Percentiles rank a stretch among this genome's conserved stretches.
Conservation (phyloP, 176 grass and related monocot species). For the Hsuehochloa calcarea region DNA sequence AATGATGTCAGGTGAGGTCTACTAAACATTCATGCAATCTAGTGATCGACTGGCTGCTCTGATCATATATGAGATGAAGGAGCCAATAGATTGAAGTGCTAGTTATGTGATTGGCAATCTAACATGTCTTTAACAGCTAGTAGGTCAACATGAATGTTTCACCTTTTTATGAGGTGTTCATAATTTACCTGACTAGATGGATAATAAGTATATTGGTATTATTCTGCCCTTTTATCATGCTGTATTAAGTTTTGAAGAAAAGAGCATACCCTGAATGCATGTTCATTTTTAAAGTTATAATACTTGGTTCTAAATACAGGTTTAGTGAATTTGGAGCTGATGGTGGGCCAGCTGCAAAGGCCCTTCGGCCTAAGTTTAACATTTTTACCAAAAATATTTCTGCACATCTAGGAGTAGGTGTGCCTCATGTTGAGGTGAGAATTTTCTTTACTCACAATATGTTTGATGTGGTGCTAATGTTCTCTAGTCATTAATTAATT, state of each 20-base stretch:
- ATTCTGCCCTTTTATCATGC: neutral
- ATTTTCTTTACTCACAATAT: conserved; percentile 2
- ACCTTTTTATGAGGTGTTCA: neutral
- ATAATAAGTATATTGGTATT: neutral
- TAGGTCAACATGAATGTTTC: neutral
- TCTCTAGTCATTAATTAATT: neutral
- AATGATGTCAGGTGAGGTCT: neutral
- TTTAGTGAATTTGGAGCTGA: conserved; percentile 76
- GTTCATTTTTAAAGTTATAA: neutral
- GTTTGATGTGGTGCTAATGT: neutral
- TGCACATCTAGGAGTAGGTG: conserved; percentile 55
- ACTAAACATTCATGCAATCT: neutral
- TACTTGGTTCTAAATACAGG: conserved; percentile 34
- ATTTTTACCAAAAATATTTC: conserved; percentile 61
- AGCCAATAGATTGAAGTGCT: neutral
- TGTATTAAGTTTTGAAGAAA: neutral
- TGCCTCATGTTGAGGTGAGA: conserved; percentile 71
- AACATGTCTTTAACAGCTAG: neutral
- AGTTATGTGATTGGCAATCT: neutral
- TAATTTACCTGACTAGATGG: neutral
- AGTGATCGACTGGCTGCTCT: neutral
- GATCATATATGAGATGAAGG: neutral
- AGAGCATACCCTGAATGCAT: neutral
- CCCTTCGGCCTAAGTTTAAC: conserved; percentile 64
- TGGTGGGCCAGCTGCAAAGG: conserved; percentile 88